Evolutionary conservation across 2,329 filamentous ascomycete genomes (phyloP).

Genomic region (Proliferodiscus dingleyae): DNA sequence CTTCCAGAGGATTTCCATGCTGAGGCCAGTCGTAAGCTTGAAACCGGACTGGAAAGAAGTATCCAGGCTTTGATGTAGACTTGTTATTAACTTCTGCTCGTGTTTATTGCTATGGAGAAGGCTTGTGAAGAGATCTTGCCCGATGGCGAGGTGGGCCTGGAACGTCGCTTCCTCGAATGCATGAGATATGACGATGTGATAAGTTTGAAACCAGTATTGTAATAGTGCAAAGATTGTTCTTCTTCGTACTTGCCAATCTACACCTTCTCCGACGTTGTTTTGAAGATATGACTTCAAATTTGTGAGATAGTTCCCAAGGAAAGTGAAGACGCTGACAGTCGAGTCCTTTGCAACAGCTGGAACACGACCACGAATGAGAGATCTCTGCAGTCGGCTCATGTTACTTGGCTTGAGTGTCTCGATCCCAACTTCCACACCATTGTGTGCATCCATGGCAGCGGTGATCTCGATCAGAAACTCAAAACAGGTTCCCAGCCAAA

Average conservation of each 20-base stretch:
- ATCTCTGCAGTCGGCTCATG: constrained; percentile 57
- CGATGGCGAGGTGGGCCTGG: constrained; percentile 53
- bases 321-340: constrained; percentile 49
- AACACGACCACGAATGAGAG: constrained; percentile 49
- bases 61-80: constrained; percentile 38
- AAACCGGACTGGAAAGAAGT: constrained; percentile 64
- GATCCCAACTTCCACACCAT: constrained; percentile 37
- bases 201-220: constrained; percentile 52
- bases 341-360: constrained; percentile 56
- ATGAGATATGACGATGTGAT: constrained; percentile 39
- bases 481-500: constrained; percentile 49
- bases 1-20: constrained; percentile 77
- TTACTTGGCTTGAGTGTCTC: constrained; percentile 44
- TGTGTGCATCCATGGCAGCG: constrained; percentile 38
- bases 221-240: constrained; percentile 39
- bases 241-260: constrained; percentile 33
- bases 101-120: constrained; percentile 3
- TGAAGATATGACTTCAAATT: constrained; percentile 42
- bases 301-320: constrained; percentile 42
- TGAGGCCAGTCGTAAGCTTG: constrained; percentile 67
- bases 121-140: constrained; percentile 19
- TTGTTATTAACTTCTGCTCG: background rate
- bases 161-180: constrained; percentile 59
- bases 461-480: constrained; percentile 46
- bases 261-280: constrained; percentile 23